phyloP scores from a whole-genome alignment of 495 filamentous ascomycete genomes.

The Margaritispora aquatica region DNA sequence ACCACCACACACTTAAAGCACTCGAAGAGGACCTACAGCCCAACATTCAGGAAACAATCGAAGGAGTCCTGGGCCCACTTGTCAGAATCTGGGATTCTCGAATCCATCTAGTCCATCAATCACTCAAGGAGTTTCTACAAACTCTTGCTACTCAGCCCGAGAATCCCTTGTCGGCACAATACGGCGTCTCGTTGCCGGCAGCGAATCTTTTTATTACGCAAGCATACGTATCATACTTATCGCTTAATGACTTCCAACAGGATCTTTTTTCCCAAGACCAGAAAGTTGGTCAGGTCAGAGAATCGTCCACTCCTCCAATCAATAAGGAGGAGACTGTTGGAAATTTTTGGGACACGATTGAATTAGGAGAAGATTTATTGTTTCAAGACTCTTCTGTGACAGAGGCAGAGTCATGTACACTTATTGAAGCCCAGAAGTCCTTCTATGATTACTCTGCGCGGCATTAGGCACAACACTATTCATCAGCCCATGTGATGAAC shows the following conservation, averaged over 20 bases:
- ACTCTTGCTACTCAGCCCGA: not conserved
- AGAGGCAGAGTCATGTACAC: constrained; percentile 4
- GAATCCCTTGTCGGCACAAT: not conserved
- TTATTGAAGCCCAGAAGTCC: constrained; percentile 1
- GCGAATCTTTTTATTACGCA: constrained; percentile 6
- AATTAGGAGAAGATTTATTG: constrained; percentile 7
- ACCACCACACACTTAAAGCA: not conserved
- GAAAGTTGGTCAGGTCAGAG: not conserved
- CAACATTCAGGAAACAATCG: constrained; percentile 15
- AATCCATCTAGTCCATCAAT: constrained; percentile 22
- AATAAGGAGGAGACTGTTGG: too few species aligned
- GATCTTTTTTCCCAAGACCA: constrained; percentile 12
- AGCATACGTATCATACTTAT: constrained; percentile 19
- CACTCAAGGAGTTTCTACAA: constrained; percentile 21
- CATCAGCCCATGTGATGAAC: not conserved
- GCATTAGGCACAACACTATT: constrained; percentile 23
- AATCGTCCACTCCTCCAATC: not conserved
- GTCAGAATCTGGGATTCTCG: constrained; percentile 16
- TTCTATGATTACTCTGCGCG: constrained; percentile 19
- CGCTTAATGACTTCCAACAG: constrained; percentile 17
- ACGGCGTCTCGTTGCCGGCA: not conserved
- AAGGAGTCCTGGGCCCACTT: constrained; percentile 17
- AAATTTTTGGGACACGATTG: constrained; percentile 9
- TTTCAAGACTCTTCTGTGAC: constrained; percentile 4
- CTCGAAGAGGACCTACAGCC: constrained; percentile 8